Evolutionary conservation across 2,329 filamentous ascomycete genomes (phyloP).

Genomic region (Stagonosporopsis rhizophila): DNA sequence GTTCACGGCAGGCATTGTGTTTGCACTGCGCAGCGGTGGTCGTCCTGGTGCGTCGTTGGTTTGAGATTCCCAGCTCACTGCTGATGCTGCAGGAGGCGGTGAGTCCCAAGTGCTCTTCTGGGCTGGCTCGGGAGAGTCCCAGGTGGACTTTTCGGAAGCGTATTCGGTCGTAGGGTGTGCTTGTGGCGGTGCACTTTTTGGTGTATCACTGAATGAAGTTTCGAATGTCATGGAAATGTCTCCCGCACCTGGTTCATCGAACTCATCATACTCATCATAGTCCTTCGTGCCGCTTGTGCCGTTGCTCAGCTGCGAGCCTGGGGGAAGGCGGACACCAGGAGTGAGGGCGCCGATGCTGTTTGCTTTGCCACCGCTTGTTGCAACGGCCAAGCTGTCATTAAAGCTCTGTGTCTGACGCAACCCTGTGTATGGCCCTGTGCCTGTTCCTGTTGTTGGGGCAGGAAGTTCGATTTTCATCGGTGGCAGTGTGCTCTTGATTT

Average conservation of each 20-base stretch:
- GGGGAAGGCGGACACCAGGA: constrained; percentile 5
- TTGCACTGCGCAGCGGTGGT: constrained; percentile 37
- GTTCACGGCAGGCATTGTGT: constrained; percentile 36
- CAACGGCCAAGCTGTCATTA: constrained; percentile 44
- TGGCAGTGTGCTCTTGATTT: constrained; percentile 86
- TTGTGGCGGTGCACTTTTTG: constrained; percentile 8
- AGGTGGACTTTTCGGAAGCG: not conserved
- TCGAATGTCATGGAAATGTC: constrained; percentile 56
- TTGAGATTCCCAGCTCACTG: constrained; percentile 4
- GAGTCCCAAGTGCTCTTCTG: not conserved
- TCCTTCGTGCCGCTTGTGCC: constrained; percentile 22
- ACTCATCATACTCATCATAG: constrained; percentile 49
- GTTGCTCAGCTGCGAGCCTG: constrained; percentile 25
- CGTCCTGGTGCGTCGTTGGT: constrained; percentile 33
- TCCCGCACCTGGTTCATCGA: constrained; percentile 34
- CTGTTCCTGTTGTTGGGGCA: constrained; percentile 22
- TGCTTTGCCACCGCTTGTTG: constrained; percentile 16
- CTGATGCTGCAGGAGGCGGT: not conserved
- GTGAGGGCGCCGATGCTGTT: constrained; percentile 26
- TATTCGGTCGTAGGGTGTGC: constrained; percentile 2
- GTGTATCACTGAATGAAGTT: constrained; percentile 41
- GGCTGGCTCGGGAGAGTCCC: not conserved
- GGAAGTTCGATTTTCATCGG: constrained; percentile 77
- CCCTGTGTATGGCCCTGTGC: constrained; percentile 30
- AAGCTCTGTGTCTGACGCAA: constrained; percentile 53